Conservation (phyloP, 1,284 basidiomycete genomes). For the Thelephora terrestris region DNA sequence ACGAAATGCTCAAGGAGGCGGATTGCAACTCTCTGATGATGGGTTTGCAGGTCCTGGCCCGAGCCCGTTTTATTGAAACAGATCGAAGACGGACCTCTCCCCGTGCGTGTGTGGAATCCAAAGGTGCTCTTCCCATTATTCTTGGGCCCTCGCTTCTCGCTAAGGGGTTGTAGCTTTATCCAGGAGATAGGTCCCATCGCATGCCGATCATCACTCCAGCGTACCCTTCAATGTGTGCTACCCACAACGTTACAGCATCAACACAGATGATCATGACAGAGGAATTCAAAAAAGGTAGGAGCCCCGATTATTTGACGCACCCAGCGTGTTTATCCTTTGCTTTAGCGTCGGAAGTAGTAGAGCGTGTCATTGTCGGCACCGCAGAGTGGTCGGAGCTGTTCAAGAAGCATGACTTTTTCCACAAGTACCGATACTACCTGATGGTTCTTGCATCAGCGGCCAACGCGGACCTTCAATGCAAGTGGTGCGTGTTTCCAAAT, state of each 20-base stretch:
- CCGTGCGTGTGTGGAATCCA: conserved; percentile 97
- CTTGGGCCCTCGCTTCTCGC: background rate
- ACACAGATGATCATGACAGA: conserved; percentile 96
- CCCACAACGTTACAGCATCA: conserved; percentile 94
- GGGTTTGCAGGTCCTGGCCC: conserved; percentile 77
- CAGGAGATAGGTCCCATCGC: conserved; percentile 85
- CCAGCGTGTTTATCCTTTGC: background rate
- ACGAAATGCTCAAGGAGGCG: conserved; percentile 17
- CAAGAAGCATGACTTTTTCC: conserved; percentile 92
- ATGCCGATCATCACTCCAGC: conserved; percentile 99
- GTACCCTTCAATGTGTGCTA: conserved; percentile 99
- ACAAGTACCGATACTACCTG: conserved; percentile 96
- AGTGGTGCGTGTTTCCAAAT: conserved; percentile 59
- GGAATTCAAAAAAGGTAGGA: conserved; percentile 85
- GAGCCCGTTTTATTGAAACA: conserved; percentile 94
- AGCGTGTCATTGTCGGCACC: conserved; percentile 79
- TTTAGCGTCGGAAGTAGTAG: conserved; percentile 84
- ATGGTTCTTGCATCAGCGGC: conserved; percentile 92
- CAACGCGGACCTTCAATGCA: conserved; percentile 78
- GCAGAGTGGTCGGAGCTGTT: conserved; percentile 92
- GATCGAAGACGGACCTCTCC: conserved; percentile 91
- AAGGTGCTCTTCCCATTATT: conserved; percentile 42
- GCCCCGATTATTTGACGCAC: background rate
- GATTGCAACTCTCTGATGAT: conserved; percentile 9
- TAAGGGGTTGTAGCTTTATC: conserved; percentile 59